Evolutionary conservation across 345 rosid species (phyloP).

Genomic region (Cardamine chenopodiifolia): DNA sequence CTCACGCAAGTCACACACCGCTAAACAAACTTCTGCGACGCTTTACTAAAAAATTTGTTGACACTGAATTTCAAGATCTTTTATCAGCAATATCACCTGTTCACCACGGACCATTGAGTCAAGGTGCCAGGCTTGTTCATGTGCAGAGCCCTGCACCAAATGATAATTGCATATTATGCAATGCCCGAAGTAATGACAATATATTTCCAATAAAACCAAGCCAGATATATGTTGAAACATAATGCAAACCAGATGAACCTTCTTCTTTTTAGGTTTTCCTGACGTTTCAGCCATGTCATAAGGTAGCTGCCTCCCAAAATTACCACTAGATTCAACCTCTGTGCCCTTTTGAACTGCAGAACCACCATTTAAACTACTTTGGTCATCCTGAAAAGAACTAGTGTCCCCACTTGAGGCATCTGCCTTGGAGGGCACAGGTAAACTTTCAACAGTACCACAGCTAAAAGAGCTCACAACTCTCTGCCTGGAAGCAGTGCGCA

Average conservation of each 20-base stretch:
- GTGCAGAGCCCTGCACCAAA: constrained; percentile 68
- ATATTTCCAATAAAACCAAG: constrained; percentile 19
- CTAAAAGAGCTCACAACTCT: constrained; percentile 66
- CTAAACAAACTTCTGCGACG: background rate
- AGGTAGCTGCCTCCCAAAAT: constrained; percentile 66
- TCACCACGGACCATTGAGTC: constrained; percentile 63
- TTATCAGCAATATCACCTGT: constrained; percentile 53
- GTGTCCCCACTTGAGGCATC: constrained; percentile 98
- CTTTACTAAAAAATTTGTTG: background rate
- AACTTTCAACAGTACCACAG: constrained; percentile 43
- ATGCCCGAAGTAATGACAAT: constrained; percentile 18
- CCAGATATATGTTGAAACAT: constrained; percentile 30
- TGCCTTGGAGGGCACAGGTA: constrained; percentile 58
- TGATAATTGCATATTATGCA: constrained; percentile 29
- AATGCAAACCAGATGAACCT: constrained; percentile 55
- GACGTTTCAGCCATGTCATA: constrained; percentile 76
- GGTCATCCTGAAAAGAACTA: constrained; percentile 90
- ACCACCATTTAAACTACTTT: constrained; percentile 68
- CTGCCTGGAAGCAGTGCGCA: constrained; percentile 85
- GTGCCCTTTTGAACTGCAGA: constrained; percentile 62
- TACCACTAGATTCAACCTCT: constrained; percentile 76
- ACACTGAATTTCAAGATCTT: constrained; percentile 16
- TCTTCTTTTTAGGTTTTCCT: constrained; percentile 75
- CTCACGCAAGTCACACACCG: background rate
- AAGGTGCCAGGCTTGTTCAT: constrained; percentile 74